phyloP scores from a whole-genome alignment of 495 filamentous ascomycete genomes.

The Bathelium albidoporum region DNA sequence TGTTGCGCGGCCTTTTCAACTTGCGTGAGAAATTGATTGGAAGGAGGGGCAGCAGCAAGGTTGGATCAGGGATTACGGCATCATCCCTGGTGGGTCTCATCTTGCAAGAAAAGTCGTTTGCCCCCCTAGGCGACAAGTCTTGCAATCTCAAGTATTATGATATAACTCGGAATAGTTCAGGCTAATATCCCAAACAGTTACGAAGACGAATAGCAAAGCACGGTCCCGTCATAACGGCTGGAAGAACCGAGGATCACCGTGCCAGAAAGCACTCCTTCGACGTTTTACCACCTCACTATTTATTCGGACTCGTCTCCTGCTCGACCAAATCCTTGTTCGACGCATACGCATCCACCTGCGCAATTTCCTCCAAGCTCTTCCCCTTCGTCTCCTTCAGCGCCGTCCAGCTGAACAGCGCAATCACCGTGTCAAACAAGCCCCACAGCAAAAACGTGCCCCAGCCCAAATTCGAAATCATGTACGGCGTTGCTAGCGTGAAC shows the following conservation, averaged over 20 bases:
- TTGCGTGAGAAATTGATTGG: not conserved
- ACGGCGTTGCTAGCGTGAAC: constrained; percentile 35
- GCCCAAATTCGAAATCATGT: constrained; percentile 34
- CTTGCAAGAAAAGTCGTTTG: too few species aligned
- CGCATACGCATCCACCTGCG: constrained; percentile 7
- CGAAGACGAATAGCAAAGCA: too few species aligned
- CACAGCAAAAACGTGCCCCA: constrained; percentile 36
- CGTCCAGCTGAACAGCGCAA: constrained; percentile 16
- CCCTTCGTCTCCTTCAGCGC: constrained; percentile 17
- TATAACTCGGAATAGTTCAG: too few species aligned
- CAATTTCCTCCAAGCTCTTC: constrained; percentile 18
- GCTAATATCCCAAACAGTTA: too few species aligned
- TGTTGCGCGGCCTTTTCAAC: not conserved
- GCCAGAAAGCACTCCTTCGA: not conserved
- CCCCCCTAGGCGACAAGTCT: too few species aligned
- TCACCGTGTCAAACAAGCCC: constrained; percentile 21
- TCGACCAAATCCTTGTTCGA: constrained; percentile 3
- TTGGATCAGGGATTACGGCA: not conserved
- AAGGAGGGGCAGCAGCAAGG: not conserved
- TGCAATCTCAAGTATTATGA: too few species aligned
- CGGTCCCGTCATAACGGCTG: not conserved
- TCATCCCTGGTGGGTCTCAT: not conserved
- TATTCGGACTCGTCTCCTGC: not conserved
- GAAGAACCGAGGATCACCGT: too few species aligned
- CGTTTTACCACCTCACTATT: not conserved